phyloP scores from a whole-genome alignment of 2,329 filamentous ascomycete species.

The Botryosphaeria dothidea region DNA sequence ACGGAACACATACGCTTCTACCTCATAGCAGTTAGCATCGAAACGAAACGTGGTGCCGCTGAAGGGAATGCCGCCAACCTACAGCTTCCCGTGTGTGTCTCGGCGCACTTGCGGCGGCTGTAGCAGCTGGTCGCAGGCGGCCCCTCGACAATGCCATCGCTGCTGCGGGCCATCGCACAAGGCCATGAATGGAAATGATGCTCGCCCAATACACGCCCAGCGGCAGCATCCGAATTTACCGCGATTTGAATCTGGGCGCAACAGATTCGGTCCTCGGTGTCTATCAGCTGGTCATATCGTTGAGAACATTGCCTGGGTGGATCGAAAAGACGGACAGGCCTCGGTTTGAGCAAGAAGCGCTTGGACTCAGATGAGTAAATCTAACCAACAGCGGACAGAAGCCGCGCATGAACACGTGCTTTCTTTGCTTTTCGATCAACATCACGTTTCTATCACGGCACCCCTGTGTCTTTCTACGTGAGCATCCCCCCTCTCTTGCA shows the following conservation, averaged over 20 bases:
- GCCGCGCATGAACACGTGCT: too few species aligned
- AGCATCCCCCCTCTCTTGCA: too few species aligned
- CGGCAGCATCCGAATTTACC: background rate
- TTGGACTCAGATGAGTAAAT: background rate
- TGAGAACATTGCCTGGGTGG: slow-evolving; percentile 17
- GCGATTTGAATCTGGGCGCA: slow-evolving; percentile 1
- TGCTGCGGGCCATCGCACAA: slow-evolving; percentile 16
- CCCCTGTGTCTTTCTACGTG: too few species aligned
- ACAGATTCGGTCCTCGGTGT: slow-evolving; percentile 10
- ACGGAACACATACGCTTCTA: background rate
- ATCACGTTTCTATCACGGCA: too few species aligned
- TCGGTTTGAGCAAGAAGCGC: slow-evolving; percentile 8
- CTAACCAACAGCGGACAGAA: too few species aligned
- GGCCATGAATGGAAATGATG: slow-evolving; percentile 19
- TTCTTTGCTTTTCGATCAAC: too few species aligned
- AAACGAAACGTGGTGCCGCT: slow-evolving; percentile 12
- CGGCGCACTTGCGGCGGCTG: slow-evolving; percentile 18
- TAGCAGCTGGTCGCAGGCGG: background rate
- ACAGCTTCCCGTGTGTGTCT: slow-evolving; percentile 17
- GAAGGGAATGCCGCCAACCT: slow-evolving; percentile 13
- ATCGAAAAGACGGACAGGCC: background rate
- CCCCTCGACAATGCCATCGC: background rate
- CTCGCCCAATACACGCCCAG: background rate
- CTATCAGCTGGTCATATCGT: slow-evolving; percentile 15
- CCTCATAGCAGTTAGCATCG: slow-evolving; percentile 18